Evolutionary conservation across 257 asterid species (phyloP).

Genomic region (Capsicum chinense): DNA sequence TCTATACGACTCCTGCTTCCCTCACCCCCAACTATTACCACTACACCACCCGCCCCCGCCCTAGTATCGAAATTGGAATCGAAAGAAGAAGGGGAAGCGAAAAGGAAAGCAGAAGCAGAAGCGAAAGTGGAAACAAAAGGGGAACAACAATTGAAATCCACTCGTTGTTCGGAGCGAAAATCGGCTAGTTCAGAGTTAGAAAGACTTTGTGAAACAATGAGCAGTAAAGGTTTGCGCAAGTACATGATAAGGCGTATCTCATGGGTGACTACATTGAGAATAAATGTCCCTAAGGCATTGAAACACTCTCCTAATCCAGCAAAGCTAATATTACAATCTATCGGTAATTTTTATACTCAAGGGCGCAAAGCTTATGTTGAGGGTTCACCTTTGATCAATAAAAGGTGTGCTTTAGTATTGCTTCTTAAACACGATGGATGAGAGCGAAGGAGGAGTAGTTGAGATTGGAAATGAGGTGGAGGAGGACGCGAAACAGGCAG

Average conservation of each 20-base stretch:
- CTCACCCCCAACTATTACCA: slow-evolving; percentile 12
- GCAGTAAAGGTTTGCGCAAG: slow-evolving; percentile 56
- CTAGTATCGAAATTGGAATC: not conserved
- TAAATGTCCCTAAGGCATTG: slow-evolving; percentile 66
- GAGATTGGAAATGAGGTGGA: slow-evolving; percentile 42
- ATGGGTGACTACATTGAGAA: slow-evolving; percentile 46
- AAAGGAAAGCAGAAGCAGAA: not conserved
- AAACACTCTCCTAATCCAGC: slow-evolving; percentile 57
- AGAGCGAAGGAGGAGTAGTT: slow-evolving; percentile 6
- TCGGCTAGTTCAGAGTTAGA: slow-evolving; percentile 59
- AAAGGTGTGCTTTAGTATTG: slow-evolving; percentile 69
- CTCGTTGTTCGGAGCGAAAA: slow-evolving; percentile 38
- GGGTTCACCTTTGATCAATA: slow-evolving; percentile 64
- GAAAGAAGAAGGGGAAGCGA: not conserved
- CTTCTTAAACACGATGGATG: slow-evolving; percentile 61
- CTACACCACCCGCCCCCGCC: slow-evolving; percentile 19
- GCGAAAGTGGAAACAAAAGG: slow-evolving; percentile 29
- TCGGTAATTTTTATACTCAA: slow-evolving; percentile 73
- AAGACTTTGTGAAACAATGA: slow-evolving; percentile 61
- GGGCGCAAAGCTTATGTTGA: slow-evolving; percentile 57
- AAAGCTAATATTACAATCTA: slow-evolving; percentile 61
- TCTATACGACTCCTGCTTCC: slow-evolving; percentile 34
- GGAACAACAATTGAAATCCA: slow-evolving; percentile 25
- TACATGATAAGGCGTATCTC: slow-evolving; percentile 52
- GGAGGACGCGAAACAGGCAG: slow-evolving; percentile 63